Evolutionary conservation across 202 grass and related monocot genomes (phyloP).

Genomic region (Schoenoplectus tabernaemontani): DNA sequence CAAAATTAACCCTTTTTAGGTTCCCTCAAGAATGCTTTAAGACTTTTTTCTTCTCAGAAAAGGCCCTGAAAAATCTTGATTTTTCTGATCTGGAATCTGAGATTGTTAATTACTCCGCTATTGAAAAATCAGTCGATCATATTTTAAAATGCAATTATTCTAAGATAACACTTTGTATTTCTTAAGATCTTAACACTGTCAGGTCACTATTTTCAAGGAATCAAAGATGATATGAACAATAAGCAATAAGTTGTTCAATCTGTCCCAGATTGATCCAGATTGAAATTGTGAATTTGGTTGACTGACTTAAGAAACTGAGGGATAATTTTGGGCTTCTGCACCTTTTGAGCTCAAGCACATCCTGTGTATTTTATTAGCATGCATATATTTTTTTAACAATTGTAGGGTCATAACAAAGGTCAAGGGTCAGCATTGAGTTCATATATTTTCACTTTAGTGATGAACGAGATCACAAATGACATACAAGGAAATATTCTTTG

Average conservation of each 20-base stretch:
- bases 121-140: background rate
- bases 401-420: no score
- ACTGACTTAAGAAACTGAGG: background rate
- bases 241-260: background rate
- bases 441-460: no score
- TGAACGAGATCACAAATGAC: no score
- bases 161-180: background rate
- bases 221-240: background rate
- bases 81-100: background rate
- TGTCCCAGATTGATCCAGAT: background rate
- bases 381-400: background rate
- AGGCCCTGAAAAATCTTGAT: background rate
- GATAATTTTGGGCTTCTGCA: background rate
- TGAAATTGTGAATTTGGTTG: background rate
- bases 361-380: background rate
- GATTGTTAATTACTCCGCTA: background rate
- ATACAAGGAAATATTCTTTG: no score
- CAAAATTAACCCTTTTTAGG: constrained; percentile 2
- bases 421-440: no score
- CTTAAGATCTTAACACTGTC: background rate
- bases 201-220: background rate
- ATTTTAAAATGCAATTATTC: background rate
- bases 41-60: background rate
- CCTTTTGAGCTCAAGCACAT: background rate
- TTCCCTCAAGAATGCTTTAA: background rate